Evolutionary conservation across 331 rosid genomes (phyloP), one percentile per base, ranked within the genome.

Genomic region (Stylosanthes scabra): DNA sequence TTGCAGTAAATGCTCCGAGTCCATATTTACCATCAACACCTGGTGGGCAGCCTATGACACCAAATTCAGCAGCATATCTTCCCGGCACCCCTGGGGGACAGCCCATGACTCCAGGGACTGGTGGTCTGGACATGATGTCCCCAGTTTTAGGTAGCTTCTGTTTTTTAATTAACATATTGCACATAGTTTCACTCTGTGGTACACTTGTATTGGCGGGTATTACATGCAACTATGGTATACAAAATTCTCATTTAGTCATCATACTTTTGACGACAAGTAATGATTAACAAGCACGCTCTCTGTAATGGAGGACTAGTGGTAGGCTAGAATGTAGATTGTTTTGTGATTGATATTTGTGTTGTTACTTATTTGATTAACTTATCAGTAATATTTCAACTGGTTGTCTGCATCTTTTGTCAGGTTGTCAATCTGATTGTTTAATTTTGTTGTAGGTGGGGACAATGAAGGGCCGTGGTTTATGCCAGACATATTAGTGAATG

Each of bases 41-140:
- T 13, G 99, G 97, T 82, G 98, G 99, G 59, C 98, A 92, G 87
- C 99, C 99, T 41, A 88, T 90, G 99, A 95, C 99, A 50, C 99
- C 99, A 75, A 95, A 89, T 81, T 88, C 99, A 10, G 98, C 85
- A 25, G 88, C 96, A 62, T 95, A 88, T 87, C 97, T 95, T 84
- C 99, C 99, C 27, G 97, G 99, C 42, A 95, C 99, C 46, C 99
- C 99, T 66, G 99, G 99, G 57, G 99, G 99, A 81, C 99, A 92
- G 82, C 99, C 99, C 12, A 95, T 95, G 99, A 95, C 99, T 59
- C 99, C 98, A 11, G 99, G 99, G 75, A 88, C 97, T 68, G 99
- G 96, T 66, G 97, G 97, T 74, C 79, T 95, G 74, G 99, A 95
- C 79, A 87, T 85, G 80, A 92, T 95, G 98, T 95, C 99, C 73